Conservation (phyloP, 176 grass and related monocot genomes). For the Triticum timopheevii region DNA sequence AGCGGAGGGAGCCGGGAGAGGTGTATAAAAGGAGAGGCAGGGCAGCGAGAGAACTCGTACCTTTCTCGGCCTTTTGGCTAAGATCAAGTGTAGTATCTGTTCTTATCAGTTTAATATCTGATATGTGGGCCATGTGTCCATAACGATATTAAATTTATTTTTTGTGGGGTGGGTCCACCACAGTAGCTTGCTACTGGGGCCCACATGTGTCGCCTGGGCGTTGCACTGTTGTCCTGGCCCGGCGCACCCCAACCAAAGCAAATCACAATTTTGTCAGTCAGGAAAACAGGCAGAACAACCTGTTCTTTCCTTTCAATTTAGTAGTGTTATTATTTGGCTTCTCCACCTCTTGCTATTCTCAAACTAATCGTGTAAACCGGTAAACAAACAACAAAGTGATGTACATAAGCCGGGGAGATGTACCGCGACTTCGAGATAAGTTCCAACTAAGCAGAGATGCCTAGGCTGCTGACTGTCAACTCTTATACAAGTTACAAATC, state of each 20-base stretch:
- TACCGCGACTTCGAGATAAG: too few relatives aligned
- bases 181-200: background rate
- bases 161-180: background rate
- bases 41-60: background rate
- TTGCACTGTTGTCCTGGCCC: background rate
- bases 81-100: conserved; percentile 84
- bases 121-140: conserved; percentile 9
- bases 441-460: too few relatives aligned
- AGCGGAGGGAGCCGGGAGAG: background rate
- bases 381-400: too few relatives aligned
- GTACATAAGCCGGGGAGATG: too few relatives aligned
- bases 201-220: background rate
- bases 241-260: background rate
- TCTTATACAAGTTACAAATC: too few relatives aligned
- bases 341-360: too few relatives aligned
- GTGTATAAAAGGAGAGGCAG: background rate
- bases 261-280: background rate
- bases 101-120: conserved; percentile 82
- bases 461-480: too few relatives aligned
- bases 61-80: conserved; percentile 84
- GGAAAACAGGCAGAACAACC: too few relatives aligned
- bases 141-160: background rate
- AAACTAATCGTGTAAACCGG: too few relatives aligned
- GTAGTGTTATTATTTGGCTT: too few relatives aligned
- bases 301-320: too few relatives aligned